Percentiles rank a stretch among this genome's conserved stretches.
Conservation (phyloP, 805 yeast genomes). For the Candida ascalaphidarum region DNA sequence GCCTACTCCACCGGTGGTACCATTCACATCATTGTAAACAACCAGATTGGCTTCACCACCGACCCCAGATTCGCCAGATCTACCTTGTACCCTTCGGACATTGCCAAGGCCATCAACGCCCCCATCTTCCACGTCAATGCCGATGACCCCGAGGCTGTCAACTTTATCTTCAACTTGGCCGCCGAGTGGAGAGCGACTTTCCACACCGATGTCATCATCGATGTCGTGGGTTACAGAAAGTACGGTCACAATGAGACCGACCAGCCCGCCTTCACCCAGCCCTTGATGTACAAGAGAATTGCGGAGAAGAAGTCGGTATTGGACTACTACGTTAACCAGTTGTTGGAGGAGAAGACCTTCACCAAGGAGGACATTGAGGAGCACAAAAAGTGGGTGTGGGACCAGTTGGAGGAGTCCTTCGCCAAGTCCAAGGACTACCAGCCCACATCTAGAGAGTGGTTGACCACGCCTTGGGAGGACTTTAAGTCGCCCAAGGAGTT, state of each 20-base stretch:
- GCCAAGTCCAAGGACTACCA: constrained; percentile 79
- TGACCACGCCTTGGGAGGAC: constrained; percentile 98
- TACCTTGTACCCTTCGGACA: constrained; percentile 95
- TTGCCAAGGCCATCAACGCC: constrained; percentile 93
- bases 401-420: constrained; percentile 83
- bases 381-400: constrained; percentile 98
- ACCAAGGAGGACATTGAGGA: constrained; percentile 85
- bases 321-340: constrained; percentile 74
- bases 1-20: constrained; percentile 99
- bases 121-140: constrained; percentile 99
- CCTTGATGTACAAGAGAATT: constrained; percentile 89
- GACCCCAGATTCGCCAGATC: constrained; percentile 97
- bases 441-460: constrained; percentile 94
- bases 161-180: constrained; percentile 88
- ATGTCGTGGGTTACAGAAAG: constrained; percentile 96
- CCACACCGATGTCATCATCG: constrained; percentile 95
- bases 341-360: constrained; percentile 82
- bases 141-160: constrained; percentile 91
- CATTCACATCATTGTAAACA: constrained; percentile 89
- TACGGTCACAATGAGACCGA: constrained; percentile 99
- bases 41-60: constrained; percentile 99
- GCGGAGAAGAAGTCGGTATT: constrained; percentile 84
- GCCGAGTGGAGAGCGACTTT: constrained; percentile 97
- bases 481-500: constrained; percentile 96
- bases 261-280: constrained; percentile 98